Percentiles rank a stretch among this genome's conserved stretches.
Evolutionary conservation across 1,284 basidiomycete genomes (phyloP).

Genomic region (Rugosomyces carneus): DNA sequence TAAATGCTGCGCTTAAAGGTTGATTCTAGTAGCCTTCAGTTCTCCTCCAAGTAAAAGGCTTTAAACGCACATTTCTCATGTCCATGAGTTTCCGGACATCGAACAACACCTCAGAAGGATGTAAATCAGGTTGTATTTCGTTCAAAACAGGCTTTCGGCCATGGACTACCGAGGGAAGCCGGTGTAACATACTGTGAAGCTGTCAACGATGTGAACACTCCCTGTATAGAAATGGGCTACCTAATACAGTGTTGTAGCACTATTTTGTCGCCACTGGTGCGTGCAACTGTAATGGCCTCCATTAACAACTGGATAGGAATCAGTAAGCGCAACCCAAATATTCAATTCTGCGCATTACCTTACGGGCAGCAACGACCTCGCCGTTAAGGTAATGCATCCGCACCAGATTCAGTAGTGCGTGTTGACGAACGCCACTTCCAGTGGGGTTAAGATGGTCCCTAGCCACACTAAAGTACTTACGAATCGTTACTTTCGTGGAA

Average conservation of each 20-base stretch:
- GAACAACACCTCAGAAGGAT: constrained; percentile 68
- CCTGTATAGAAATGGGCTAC: constrained; percentile 28
- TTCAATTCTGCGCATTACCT: constrained; percentile 35
- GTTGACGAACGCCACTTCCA: constrained; percentile 66
- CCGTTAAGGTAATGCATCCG: constrained; percentile 67
- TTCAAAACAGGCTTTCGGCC: constrained; percentile 50
- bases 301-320: constrained; percentile 46
- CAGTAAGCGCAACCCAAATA: constrained; percentile 1
- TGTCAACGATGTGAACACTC: constrained; percentile 8
- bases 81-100: constrained; percentile 64
- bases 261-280: constrained; percentile 62
- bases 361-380: constrained; percentile 60
- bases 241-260: constrained; percentile 75
- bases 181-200: constrained; percentile 55
- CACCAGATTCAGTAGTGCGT: constrained; percentile 70
- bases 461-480: constrained; percentile 34
- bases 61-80: constrained; percentile 39
- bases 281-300: constrained; percentile 69
- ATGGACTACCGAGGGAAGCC: constrained; percentile 48
- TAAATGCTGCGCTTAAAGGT: constrained; percentile 62
- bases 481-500: constrained; percentile 75
- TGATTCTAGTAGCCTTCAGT: constrained; percentile 47
- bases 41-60: neutral
- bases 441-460: neutral
- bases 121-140: constrained; percentile 70